Base-by-base conservation (phyloP, 192 early-diverging fungal genomes). In the Coemansia sp. region DNA sequence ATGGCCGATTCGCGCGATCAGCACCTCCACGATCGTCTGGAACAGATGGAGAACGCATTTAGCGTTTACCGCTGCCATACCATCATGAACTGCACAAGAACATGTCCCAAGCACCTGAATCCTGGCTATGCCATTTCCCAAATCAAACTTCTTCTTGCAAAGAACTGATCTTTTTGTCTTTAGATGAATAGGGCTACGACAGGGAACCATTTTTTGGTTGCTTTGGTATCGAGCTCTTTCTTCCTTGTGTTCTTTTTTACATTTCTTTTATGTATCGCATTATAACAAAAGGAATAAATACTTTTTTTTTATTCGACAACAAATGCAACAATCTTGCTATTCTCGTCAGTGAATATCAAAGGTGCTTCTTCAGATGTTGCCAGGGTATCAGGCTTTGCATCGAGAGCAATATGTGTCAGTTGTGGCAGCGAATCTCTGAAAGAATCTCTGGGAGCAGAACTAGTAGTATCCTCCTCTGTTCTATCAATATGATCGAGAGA, bases 41-140 rank as follows among this genome's bases (percentile, higher is more conserved):
- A 87, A 60, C 87, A 88, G 48, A 85, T 98, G 72, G 95, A 98
- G 77, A 95, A 96, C 80, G 86, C 93, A 39, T 96, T 95, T 90
- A 93, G 93, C n/a, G 89, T 97, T 6, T 98, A 97, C 88, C 92
- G 95, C 54, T 98, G 97, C 90, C 97, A 98, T 86, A 97, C 97
- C 63, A 98, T 98, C 78, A 97, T 97, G 96, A 95, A 99, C 90
- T 97, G 97, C 78, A 85, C 95, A 46, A 87, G 91, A 67, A 99
- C 97, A 43, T 97, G 97, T 78, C 97, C 97, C 69, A 99, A 99
- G 91, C 95, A 95, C 51, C 87, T 99, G 42, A 95, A 96, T 83
- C 97, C 95, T n/a, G 97, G 97, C 77, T 76, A 82, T 19, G 97
- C 97, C 49, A 99, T 99, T 87, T 91, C 97, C 43, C 84, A 94